These are phyloP conservation scores for rapeseed (Brassica napus) DNA, from an alignment of 345 rosid genomes.

Conservation along the genomic window DNA sequence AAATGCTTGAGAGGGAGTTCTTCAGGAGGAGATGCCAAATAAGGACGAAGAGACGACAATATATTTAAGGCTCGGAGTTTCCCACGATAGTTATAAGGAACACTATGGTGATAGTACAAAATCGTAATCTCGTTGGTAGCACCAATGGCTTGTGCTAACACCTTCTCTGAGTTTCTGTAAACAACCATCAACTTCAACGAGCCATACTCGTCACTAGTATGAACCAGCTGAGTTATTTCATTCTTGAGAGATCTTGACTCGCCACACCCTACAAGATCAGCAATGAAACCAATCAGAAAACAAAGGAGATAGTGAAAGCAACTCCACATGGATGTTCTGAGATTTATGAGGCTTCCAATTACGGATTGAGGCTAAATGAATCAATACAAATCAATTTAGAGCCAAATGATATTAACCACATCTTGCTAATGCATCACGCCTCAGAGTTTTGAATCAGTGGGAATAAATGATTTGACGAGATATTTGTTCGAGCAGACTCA, in stretches of 20 bases:
- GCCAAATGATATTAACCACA: background rate
- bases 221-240: constrained; percentile 50
- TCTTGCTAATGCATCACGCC: background rate
- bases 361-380: background rate
- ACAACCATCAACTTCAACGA: constrained; percentile 61
- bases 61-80: constrained; percentile 61
- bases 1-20: constrained; percentile 56
- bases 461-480: background rate
- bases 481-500: background rate
- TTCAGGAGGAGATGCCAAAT: constrained; percentile 48
- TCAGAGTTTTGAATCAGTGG: background rate
- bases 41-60: constrained; percentile 55
- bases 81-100: constrained; percentile 68
- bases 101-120: constrained; percentile 63
- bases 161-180: constrained; percentile 59
- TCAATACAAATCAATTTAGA: background rate
- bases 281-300: constrained; percentile 8
- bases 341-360: background rate
- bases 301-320: background rate
- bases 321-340: background rate
- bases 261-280: constrained; percentile 71
- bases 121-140: constrained; percentile 54
- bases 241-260: constrained; percentile 77
- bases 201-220: constrained; percentile 44
- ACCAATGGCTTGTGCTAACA: constrained; percentile 67